A percentile compares a stretch with the other conserved stretches of the same genome.
Evolutionary conservation across 1,284 basidiomycete species (phyloP).

Genomic region (Anthracocystis panici-leucophaei): DNA sequence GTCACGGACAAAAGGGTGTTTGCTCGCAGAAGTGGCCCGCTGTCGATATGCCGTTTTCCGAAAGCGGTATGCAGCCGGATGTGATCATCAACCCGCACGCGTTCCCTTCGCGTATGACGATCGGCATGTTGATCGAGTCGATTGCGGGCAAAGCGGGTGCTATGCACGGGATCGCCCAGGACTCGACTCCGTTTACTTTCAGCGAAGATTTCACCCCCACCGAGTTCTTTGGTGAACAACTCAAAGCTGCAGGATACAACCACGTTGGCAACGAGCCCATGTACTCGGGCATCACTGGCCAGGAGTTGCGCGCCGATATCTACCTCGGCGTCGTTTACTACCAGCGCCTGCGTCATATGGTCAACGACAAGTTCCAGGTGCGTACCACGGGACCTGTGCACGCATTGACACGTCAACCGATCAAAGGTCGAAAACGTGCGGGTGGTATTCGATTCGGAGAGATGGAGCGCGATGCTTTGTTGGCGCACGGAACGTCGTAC

Average conservation of each 20-base stretch:
- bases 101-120: constrained; percentile 99
- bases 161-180: constrained; percentile 97
- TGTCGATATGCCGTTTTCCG: constrained; percentile 98
- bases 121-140: constrained; percentile 99
- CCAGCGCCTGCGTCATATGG: constrained; percentile 98
- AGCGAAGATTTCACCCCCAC: constrained; percentile 94
- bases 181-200: constrained; percentile 86
- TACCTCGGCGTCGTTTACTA: constrained; percentile 99
- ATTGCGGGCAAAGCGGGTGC: constrained; percentile 98
- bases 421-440: constrained; percentile 98
- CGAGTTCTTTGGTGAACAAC: constrained; percentile 96
- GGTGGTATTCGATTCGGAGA: constrained; percentile 99
- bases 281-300: constrained; percentile 99
- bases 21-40: constrained; percentile 99
- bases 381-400: constrained; percentile 98
- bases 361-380: constrained; percentile 99
- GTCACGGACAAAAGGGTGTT: constrained; percentile 99
- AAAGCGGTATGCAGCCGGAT: constrained; percentile 98
- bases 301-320: constrained; percentile 98
- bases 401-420: constrained; percentile 92
- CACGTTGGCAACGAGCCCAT: constrained; percentile 99
- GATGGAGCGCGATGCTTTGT: constrained; percentile 98
- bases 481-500: constrained; percentile 98
- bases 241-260: constrained; percentile 94
- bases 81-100: constrained; percentile 99